phyloP scores from a whole-genome alignment of 2,329 filamentous ascomycete species.

The Helotiales sp. region DNA sequence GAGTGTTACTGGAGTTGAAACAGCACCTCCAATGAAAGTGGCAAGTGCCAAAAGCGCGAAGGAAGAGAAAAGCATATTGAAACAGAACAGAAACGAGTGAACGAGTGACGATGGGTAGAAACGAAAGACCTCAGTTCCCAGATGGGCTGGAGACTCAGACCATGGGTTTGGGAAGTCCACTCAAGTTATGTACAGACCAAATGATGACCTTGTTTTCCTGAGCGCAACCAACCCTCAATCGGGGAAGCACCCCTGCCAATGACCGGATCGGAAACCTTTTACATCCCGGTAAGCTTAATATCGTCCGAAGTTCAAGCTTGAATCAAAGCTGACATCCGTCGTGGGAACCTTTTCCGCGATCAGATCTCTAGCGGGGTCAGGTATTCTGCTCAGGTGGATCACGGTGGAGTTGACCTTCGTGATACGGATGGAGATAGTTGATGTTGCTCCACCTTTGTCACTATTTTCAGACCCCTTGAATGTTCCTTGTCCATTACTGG shows the following conservation, averaged over 20 bases:
- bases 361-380: background rate
- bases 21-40: background rate
- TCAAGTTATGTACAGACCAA: background rate
- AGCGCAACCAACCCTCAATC: background rate
- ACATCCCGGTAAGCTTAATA: background rate
- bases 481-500: background rate
- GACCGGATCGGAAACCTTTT: background rate
- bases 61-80: slow-evolving; percentile 8
- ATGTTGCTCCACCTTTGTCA: background rate
- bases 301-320: background rate
- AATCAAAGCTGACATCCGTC: background rate
- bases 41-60: background rate
- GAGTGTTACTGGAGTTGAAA: background rate
- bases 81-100: background rate
- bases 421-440: background rate
- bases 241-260: background rate
- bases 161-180: background rate
- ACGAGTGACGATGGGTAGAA: background rate
- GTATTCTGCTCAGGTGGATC: background rate
- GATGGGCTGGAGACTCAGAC: background rate
- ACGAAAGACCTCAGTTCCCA: background rate
- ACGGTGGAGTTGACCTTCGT: background rate
- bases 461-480: background rate
- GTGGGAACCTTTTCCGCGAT: background rate
- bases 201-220: background rate